phyloP scores from a whole-genome alignment of 2,329 filamentous ascomycete genomes.

The Alternaria sp. region DNA sequence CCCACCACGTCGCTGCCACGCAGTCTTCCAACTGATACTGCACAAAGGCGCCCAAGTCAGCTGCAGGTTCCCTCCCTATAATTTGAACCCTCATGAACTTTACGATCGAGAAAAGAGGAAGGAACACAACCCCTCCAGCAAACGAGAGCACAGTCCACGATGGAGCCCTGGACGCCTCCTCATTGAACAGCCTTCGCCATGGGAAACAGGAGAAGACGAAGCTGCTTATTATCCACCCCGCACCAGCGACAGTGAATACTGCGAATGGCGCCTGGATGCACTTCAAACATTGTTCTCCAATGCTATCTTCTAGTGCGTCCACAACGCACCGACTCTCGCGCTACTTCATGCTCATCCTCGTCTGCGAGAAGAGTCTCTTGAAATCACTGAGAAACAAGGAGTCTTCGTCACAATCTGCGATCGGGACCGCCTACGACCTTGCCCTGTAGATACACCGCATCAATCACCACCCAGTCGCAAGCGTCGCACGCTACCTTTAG shows the following conservation, averaged over 20 bases:
- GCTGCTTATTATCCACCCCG: background rate
- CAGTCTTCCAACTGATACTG: background rate
- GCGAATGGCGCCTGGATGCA: background rate
- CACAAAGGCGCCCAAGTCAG: background rate
- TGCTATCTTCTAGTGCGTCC: background rate
- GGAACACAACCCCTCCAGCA: background rate
- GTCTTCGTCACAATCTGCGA: background rate
- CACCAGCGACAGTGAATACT: background rate
- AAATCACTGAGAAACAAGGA: background rate
- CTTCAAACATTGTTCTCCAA: background rate
- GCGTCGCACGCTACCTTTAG: background rate
- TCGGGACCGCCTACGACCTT: background rate
- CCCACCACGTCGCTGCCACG: background rate
- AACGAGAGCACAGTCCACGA: background rate
- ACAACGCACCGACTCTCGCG: background rate
- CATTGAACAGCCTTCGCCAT: background rate
- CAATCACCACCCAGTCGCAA: background rate
- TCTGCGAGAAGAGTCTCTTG: background rate
- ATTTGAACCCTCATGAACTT: background rate
- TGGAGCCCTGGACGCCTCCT: background rate
- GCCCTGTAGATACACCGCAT: background rate
- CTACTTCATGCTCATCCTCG: background rate
- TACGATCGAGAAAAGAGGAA: background rate
- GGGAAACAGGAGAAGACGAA: background rate
- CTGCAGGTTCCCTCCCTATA: background rate